These are phyloP conservation scores for Colletotrichum sp. DNA, from an alignment of 2,329 filamentous ascomycete species.

Conservation along the genomic window DNA sequence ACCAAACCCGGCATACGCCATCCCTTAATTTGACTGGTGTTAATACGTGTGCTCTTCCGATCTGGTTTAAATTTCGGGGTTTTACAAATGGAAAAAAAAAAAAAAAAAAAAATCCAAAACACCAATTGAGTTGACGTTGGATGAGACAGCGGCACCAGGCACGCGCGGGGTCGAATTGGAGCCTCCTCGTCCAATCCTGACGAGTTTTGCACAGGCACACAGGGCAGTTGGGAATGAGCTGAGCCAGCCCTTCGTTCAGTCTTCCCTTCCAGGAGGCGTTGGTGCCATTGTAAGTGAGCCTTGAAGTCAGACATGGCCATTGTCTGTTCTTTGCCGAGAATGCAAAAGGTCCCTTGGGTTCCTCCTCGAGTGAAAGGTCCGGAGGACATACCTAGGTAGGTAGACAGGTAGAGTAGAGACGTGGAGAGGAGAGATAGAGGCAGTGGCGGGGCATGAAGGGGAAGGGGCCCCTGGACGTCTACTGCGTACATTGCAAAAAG, in stretches of 20 bases:
- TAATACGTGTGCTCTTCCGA: no score
- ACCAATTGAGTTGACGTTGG: no score
- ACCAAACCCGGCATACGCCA: no score
- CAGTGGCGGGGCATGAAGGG: not conserved
- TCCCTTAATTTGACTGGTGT: no score
- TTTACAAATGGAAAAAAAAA: no score
- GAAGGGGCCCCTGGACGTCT: not conserved
- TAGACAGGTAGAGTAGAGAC: not conserved
- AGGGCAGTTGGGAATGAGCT: not conserved
- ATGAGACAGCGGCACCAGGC: constrained; percentile 5
- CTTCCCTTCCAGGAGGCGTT: not conserved
- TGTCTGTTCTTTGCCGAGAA: not conserved
- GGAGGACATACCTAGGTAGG: not conserved
- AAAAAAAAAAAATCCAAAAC: no score
- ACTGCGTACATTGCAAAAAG: not conserved
- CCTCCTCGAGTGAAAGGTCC: not conserved
- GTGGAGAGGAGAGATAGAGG: not conserved
- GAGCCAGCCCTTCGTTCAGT: not conserved
- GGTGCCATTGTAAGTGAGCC: not conserved
- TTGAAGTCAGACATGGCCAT: not conserved
- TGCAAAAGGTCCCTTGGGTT: not conserved
- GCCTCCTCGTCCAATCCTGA: not conserved
- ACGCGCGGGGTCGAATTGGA: not conserved
- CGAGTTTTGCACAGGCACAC: not conserved
- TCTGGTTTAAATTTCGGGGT: no score